A percentile compares a stretch with the other conserved stretches of the same genome.
phyloP scores from a whole-genome alignment of 306 rosid species.

The Mimosa pudica region DNA sequence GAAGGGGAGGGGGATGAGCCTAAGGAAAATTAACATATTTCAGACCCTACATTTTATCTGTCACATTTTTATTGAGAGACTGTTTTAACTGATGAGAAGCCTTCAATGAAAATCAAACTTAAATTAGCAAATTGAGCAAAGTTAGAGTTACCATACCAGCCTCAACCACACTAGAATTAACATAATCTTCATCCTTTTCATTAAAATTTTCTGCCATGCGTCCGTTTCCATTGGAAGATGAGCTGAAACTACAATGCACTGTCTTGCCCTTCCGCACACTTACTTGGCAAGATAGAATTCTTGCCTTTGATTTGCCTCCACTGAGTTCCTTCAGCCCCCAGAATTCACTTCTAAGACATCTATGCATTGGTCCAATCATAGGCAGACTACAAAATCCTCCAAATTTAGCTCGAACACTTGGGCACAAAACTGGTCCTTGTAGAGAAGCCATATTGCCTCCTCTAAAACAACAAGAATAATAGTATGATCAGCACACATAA shows the following conservation, averaged over 20 bases:
- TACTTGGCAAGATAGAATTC: slow-evolving; percentile 44
- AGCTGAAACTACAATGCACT: slow-evolving; percentile 67
- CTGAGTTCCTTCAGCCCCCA: slow-evolving; percentile 58
- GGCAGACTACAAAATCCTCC: slow-evolving; percentile 60
- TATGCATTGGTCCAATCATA: slow-evolving; percentile 49
- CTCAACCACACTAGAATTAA: slow-evolving; percentile 81
- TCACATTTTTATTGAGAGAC: neutral
- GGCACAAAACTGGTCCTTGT: slow-evolving; percentile 88
- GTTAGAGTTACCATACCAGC: slow-evolving; percentile 69
- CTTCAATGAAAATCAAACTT: neutral
- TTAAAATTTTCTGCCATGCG: slow-evolving; percentile 76
- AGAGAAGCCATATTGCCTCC: slow-evolving; percentile 64
- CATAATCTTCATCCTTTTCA: slow-evolving; percentile 87
- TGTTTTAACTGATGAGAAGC: neutral
- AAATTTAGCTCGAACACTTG: slow-evolving; percentile 67
- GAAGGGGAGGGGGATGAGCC: neutral
- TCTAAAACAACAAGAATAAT: slow-evolving; percentile 38
- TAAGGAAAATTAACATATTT: neutral
- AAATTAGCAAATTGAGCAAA: neutral
- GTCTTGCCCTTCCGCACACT: slow-evolving; percentile 46
- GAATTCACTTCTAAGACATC: slow-evolving; percentile 60
- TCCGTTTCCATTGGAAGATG: slow-evolving; percentile 80
- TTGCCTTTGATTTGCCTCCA: slow-evolving; percentile 43
- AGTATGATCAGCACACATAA: neutral
- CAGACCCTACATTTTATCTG: neutral